Base-by-base conservation (phyloP, 257 asterid species). In the Linderniella brevidens region DNA sequence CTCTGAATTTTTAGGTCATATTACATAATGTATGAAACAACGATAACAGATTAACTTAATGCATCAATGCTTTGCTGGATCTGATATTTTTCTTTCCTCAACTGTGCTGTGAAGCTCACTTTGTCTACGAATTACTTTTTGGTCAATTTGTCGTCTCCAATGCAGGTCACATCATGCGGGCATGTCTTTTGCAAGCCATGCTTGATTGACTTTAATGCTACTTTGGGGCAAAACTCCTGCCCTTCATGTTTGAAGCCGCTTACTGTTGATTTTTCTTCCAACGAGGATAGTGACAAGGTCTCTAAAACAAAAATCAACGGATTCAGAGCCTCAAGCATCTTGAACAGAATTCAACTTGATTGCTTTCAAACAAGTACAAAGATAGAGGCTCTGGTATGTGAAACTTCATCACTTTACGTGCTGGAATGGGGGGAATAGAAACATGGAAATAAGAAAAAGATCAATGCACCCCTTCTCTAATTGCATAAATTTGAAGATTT, bases 301-400 rank as follows among this genome's bases (percentile, higher is more conserved):
- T 38, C 68, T 20, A 86, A 67, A 68, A 64, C 73, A 36, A 77
- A 70, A 51, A 49, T 76, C 43, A 74, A 74, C 66, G 96, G 92
- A 49, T 79, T 78, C 56, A 76, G 69, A 69, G 37, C 90, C 8
- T 68, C 94, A 14, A 86, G 96, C 61, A 82, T 86, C 64, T 69
- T 86, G 65, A 82, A 82, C 51, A 70, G 94, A 66, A 76, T 86
- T 59, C 67, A 59, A 60, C 80, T 86, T 19, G 63, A 68, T 41
- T 70, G 75, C 60, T 86, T 82, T 68, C 94, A 75, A 75, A 74
- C 93, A 16, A 86, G 96, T 54, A 82, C 96, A 50, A 86, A 86
- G 70, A 82, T 86, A 63, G 96, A 86, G 53, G 96, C 97, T 41
- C 59, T 87, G 92, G 97, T 83, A 77, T 64, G 77, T 62, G 38